Percentiles rank a stretch among this genome's conserved stretches.
phyloP scores from a whole-genome alignment of 2,329 filamentous ascomycete species.

The Volutella citrinella region DNA sequence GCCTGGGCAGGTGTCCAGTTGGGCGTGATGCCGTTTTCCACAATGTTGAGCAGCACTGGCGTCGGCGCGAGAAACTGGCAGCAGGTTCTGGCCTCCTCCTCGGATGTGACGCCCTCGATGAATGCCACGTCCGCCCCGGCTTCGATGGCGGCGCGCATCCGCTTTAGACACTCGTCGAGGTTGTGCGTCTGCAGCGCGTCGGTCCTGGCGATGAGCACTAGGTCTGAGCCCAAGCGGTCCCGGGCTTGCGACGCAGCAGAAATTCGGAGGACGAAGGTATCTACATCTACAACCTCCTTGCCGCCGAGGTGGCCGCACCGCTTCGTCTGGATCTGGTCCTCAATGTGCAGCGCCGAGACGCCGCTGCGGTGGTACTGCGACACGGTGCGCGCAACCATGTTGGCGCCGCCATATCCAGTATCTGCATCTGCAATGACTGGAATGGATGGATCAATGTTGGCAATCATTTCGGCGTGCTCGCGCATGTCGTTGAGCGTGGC shows the following conservation, averaged over 20 bases:
- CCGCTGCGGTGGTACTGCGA: conserved; percentile 51
- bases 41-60: conserved; percentile 56
- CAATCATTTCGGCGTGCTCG: conserved; percentile 62
- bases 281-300: conserved; percentile 54
- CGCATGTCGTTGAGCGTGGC: conserved; percentile 62
- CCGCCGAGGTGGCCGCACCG: conserved; percentile 62
- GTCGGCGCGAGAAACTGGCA: conserved; percentile 45
- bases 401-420: conserved; percentile 53
- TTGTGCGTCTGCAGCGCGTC: conserved; percentile 57
- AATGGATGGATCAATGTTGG: conserved; percentile 50
- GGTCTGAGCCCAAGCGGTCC: conserved; percentile 46
- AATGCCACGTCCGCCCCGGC: conserved; percentile 59
- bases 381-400: conserved; percentile 52
- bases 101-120: conserved; percentile 54
- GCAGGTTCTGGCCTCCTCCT: conserved; percentile 45
- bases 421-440: conserved; percentile 63
- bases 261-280: conserved; percentile 54
- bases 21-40: conserved; percentile 54
- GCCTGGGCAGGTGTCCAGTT: no score
- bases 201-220: conserved; percentile 63
- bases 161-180: conserved; percentile 52
- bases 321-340: conserved; percentile 63
- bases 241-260: conserved; percentile 52
- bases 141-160: conserved; percentile 48
- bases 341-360: conserved; percentile 59